A percentile compares a stretch with the other conserved stretches of the same genome.
phyloP scores from a whole-genome alignment of 345 rosid genomes.

The Fremontodendron californicum region DNA sequence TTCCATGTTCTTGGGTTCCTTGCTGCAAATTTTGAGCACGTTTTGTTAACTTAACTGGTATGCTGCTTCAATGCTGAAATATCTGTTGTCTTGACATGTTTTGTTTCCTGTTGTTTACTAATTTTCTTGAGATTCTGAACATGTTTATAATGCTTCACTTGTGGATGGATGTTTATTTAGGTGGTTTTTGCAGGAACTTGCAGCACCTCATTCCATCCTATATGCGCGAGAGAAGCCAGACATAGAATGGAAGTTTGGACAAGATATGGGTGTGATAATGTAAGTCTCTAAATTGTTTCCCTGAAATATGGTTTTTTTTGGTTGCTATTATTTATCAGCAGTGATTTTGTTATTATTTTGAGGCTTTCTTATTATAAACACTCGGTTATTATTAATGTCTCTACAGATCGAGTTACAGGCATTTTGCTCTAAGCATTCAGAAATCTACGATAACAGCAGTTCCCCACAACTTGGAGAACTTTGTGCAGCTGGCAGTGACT shows the following conservation, averaged over 20 bases:
- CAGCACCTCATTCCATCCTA: slow-evolving; percentile 89
- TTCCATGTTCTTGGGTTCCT: neutral
- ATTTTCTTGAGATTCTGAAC: neutral
- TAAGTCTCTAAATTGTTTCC: slow-evolving; percentile 35
- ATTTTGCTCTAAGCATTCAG: slow-evolving; percentile 92
- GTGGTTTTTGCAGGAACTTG: slow-evolving; percentile 62
- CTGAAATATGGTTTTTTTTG: neutral
- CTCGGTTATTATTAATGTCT: slow-evolving; percentile 14
- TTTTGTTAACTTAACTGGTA: neutral
- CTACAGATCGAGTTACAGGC: slow-evolving; percentile 88
- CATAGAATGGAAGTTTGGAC: slow-evolving; percentile 94
- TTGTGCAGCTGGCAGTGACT: slow-evolving; percentile 27
- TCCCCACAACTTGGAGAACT: slow-evolving; percentile 29
- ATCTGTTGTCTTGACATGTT: neutral
- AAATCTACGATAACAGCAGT: slow-evolving; percentile 32
- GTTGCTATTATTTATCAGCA: neutral
- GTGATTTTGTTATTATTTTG: neutral
- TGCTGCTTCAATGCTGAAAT: neutral
- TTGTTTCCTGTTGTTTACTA: neutral
- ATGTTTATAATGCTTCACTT: neutral
- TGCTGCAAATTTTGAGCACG: neutral
- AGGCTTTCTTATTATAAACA: slow-evolving; percentile 8
- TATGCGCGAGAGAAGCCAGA: slow-evolving; percentile 91
- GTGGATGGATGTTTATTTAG: neutral
- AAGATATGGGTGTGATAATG: slow-evolving; percentile 68